Evolutionary conservation across 371 early-diverging fungal genomes (phyloP).

Genomic region (Mycotypha africana): DNA sequence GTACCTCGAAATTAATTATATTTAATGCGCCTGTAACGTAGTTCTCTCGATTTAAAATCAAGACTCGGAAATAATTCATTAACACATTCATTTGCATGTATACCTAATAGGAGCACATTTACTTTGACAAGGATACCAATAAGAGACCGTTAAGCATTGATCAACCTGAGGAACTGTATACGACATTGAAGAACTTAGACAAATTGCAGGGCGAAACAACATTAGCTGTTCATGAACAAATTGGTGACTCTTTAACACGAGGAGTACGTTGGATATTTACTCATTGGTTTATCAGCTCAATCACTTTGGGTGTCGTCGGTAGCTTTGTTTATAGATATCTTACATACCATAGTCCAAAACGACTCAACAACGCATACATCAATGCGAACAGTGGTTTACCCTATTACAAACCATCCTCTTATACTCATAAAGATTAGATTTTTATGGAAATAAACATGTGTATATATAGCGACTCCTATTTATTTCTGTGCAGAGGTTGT

Average conservation of each 20-base stretch:
- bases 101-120: conserved; percentile 9
- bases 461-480: no score
- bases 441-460: neutral
- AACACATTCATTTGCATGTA: no score
- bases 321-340: conserved; percentile 15
- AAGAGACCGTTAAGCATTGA: conserved; percentile 1
- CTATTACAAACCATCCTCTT: conserved; percentile 3
- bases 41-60: no score
- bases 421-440: conserved; percentile 19
- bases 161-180: conserved; percentile 8
- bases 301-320: conserved; percentile 14
- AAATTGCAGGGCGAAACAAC: conserved; percentile 7
- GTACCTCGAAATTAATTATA: conserved; percentile 9
- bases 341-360: conserved; percentile 12
- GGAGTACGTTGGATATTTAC: conserved; percentile 1
- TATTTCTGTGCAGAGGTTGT: neutral
- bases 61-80: no score
- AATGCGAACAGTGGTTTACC: conserved; percentile 9
- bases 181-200: conserved; percentile 8
- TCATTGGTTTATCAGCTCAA: conserved; percentile 27
- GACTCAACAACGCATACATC: neutral
- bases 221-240: conserved; percentile 7
- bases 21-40: conserved; percentile 14
- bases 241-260: conserved; percentile 1
- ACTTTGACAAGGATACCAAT: conserved; percentile 5